These are phyloP conservation scores for Termitomyces sp. DNA, from an alignment of 768 basidiomycete species.

Conservation along the genomic window DNA sequence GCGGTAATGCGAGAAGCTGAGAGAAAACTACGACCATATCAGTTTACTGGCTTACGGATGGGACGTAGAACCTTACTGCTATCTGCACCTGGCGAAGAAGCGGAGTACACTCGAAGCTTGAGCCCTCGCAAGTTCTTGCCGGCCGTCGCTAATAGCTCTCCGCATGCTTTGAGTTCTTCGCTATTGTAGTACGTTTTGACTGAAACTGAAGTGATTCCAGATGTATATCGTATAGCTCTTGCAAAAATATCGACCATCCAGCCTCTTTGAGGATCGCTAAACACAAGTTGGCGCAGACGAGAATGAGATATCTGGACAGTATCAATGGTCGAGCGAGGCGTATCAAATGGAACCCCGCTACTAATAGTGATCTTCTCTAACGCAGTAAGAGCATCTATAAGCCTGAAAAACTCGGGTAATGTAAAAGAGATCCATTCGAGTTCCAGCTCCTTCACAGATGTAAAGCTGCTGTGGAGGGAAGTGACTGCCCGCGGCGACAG, in stretches of 20 bases:
- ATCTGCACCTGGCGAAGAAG: not conserved
- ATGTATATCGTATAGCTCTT: too few relatives aligned
- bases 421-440: not conserved
- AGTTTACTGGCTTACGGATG: not conserved
- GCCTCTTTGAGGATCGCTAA: too few relatives aligned
- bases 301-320: too few relatives aligned
- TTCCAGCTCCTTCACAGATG: not conserved
- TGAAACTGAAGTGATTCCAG: too few relatives aligned
- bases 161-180: too few relatives aligned
- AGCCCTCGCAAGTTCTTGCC: not conserved
- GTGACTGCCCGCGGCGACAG: not conserved
- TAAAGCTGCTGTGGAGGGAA: not conserved
- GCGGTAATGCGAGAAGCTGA: not conserved
- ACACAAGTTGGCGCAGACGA: too few relatives aligned
- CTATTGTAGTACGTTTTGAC: too few relatives aligned
- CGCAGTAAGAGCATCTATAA: not conserved
- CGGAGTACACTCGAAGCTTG: not conserved
- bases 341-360: too few relatives aligned
- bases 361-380: not conserved
- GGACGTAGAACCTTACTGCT: too few relatives aligned
- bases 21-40: not conserved
- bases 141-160: not conserved
- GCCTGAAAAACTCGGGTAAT: not conserved
- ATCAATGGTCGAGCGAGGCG: too few relatives aligned
- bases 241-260: too few relatives aligned